phyloP scores from a whole-genome alignment of 306 rosid genomes.

The Citrullus amarus region DNA sequence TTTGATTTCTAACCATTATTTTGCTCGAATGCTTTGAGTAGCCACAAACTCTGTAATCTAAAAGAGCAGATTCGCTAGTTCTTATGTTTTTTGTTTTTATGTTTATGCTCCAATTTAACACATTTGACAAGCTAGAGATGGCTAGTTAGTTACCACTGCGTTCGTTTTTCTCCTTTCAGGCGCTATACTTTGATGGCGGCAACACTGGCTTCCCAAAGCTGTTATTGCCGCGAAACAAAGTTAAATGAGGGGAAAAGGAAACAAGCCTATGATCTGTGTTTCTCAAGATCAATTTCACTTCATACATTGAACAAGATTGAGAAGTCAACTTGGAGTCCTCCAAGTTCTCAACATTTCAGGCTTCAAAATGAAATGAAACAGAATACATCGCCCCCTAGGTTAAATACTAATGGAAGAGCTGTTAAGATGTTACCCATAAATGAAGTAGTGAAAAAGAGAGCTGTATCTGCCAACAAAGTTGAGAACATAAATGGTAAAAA shows the following conservation, averaged over 20 bases:
- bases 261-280: conserved; percentile 31
- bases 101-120: neutral
- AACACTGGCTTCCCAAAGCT: conserved; percentile 55
- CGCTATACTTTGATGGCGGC: conserved; percentile 36
- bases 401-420: conserved; percentile 53
- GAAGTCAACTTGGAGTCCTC: conserved; percentile 15
- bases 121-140: neutral
- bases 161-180: conserved; percentile 16
- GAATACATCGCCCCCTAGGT: conserved; percentile 40
- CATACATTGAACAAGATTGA: conserved; percentile 23
- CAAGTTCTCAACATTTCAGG: conserved; percentile 12
- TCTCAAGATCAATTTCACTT: conserved; percentile 44
- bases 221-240: conserved; percentile 34
- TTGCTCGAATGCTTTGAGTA: neutral
- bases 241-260: conserved; percentile 30
- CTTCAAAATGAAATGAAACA: conserved; percentile 43
- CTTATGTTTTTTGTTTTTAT: neutral
- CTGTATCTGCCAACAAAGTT: conserved; percentile 18
- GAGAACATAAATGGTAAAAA: conserved; percentile 38
- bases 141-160: neutral
- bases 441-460: conserved; percentile 43
- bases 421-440: conserved; percentile 74
- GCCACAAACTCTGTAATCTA: neutral
- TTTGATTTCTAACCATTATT: neutral
- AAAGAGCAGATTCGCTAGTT: neutral